Evolutionary conservation across 164 flowering plant species (phyloP).

Genomic region (Nelumbo lutea): DNA sequence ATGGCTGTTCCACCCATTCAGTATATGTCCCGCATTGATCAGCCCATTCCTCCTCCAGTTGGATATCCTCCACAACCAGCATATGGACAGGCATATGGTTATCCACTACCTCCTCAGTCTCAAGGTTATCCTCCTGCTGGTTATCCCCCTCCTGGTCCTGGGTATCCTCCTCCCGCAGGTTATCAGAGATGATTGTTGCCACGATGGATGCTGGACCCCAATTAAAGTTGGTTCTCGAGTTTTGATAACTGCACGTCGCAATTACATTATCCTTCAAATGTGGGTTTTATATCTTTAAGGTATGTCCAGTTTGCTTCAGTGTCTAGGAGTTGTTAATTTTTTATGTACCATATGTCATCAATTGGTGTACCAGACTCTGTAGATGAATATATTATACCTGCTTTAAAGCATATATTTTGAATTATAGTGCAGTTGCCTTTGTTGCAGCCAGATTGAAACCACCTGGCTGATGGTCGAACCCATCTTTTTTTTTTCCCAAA

Average conservation of each 20-base stretch:
- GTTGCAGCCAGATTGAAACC: neutral
- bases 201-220: neutral
- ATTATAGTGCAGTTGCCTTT: neutral
- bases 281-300: neutral
- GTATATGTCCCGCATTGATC: conserved; percentile 63
- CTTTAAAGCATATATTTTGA: neutral
- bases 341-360: neutral
- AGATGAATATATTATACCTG: neutral
- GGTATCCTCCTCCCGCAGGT: conserved; percentile 24
- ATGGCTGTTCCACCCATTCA: conserved; percentile 58
- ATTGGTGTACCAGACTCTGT: neutral
- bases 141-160: conserved; percentile 24
- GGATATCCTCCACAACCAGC: conserved; percentile 40
- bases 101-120: conserved; percentile 32
- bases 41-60: conserved; percentile 38
- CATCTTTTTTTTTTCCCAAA: no score
- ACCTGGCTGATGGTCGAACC: no score
- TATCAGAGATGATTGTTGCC: conserved; percentile 6
- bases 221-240: neutral
- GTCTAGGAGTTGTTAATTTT: neutral
- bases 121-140: conserved; percentile 35
- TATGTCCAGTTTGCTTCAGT: neutral
- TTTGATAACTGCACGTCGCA: neutral
- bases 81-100: conserved; percentile 30
- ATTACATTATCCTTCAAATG: neutral